A percentile compares a stretch with the other conserved stretches of the same genome.
These are phyloP conservation scores for Diplodia seriata DNA, from an alignment of 2,329 filamentous ascomycete species.

Conservation along the genomic window DNA sequence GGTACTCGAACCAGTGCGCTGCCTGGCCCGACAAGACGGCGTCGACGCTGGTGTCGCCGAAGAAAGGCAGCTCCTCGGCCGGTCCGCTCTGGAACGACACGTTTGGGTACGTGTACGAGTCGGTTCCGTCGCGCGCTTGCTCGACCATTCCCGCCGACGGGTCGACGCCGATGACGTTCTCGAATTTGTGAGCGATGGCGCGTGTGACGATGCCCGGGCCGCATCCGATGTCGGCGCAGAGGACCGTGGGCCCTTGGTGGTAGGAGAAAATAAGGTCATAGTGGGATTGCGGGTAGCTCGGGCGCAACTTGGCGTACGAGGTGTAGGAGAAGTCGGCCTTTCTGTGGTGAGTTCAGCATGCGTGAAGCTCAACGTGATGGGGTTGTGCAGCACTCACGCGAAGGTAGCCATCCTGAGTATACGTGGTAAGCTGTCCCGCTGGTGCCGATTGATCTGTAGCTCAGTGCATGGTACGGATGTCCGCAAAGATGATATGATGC, in stretches of 20 bases:
- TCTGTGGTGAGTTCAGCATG: conserved; percentile 45
- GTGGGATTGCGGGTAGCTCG: conserved; percentile 63
- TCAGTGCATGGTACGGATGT: neutral
- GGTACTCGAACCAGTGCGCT: conserved; percentile 71
- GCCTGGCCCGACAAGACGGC: conserved; percentile 61
- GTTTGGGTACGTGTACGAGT: conserved; percentile 45
- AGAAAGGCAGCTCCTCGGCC: conserved; percentile 62
- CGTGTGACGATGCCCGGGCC: conserved; percentile 67
- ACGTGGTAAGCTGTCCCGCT: neutral
- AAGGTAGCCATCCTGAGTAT: conserved; percentile 36
- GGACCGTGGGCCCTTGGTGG: conserved; percentile 53
- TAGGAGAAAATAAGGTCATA: conserved; percentile 63
- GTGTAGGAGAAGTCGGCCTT: conserved; percentile 63
- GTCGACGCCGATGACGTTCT: conserved; percentile 61
- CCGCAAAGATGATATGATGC: neutral
- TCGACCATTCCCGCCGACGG: conserved; percentile 63
- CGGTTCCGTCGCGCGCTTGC: conserved; percentile 41
- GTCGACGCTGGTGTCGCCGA: conserved; percentile 61
- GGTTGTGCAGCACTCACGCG: neutral
- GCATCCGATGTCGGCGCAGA: conserved; percentile 66
- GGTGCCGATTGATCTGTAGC: neutral
- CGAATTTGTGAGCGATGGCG: conserved; percentile 61
- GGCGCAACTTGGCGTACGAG: conserved; percentile 66
- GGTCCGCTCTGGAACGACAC: conserved; percentile 59
- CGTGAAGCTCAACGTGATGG: conserved; percentile 52